Base-by-base conservation (phyloP, 2,329 filamentous ascomycete species). In the Septoria petroselini region DNA sequence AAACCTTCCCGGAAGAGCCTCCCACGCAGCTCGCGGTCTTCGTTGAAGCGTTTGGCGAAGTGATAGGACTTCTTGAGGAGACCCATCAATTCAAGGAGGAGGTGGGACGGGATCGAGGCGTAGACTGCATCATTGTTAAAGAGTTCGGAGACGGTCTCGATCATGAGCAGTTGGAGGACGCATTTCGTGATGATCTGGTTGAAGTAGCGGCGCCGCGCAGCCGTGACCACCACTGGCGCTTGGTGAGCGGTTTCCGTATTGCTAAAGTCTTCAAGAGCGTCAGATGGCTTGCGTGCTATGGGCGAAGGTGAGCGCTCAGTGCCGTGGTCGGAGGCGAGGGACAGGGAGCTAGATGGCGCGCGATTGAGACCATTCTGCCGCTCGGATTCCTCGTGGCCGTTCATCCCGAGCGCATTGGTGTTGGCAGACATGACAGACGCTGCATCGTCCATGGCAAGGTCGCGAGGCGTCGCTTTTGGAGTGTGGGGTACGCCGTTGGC, bases 131-230 rank as follows among this genome's bases (percentile, higher is more conserved):
- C 91, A 69, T 97, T 98, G 61, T 90, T 94, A 74, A 98, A 98
- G 41, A 99, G 82, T 70, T 99, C 94, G 64, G 95, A 94, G 34
- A 99, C 94, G 0, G 94, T 99, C 70, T 98, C 94, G 62, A 98
- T 98, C 90, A 98, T 98, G 57, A 99, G 82, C 2, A 98, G 81
- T 70, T 98, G 94, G 7, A 99, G 76, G 3, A 98, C 94, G 67
- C 93, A 99, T 59, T 94, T 91, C 11, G 91, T 96, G 70, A 99
- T 99, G 69, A 99, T 99, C 60, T 91, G 88, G 73, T 98, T 98
- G 78, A 98, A 98, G 75, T 96, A 96, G 44, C 91, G 86, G 29
- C 93, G 83, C 19, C 93, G 86, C 0, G 93, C 90, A 2, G 90
- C 89, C 1, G 93, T 97, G 4, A 99, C 91, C 1, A 94, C 87